These are phyloP conservation scores for Hemileccinum impolitum DNA, from an alignment of 768 basidiomycete genomes.

Conservation along the genomic window DNA sequence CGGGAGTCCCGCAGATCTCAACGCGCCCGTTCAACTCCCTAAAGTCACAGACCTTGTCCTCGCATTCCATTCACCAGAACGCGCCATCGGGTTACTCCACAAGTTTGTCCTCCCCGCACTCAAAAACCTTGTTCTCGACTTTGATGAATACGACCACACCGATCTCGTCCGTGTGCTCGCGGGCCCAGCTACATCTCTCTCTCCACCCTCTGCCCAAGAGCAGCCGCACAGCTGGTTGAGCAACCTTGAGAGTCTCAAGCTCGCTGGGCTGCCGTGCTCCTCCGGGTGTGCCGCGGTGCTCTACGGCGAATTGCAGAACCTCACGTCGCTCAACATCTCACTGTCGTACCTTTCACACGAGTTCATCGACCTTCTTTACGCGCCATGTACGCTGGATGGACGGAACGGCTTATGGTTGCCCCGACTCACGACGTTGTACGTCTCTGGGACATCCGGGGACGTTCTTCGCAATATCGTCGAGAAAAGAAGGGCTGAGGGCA, in stretches of 20 bases:
- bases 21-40: conserved; percentile 27
- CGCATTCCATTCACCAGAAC: conserved; percentile 52
- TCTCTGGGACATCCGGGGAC: conserved; percentile 41
- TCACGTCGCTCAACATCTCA: conserved; percentile 44
- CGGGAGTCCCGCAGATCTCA: conserved; percentile 23
- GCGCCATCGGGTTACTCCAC: conserved; percentile 23
- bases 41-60: conserved; percentile 37
- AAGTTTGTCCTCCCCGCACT: conserved; percentile 36
- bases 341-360: conserved; percentile 26
- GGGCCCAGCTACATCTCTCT: conserved; percentile 15
- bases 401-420: conserved; percentile 40
- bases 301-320: conserved; percentile 45
- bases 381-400: not conserved
- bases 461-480: conserved; percentile 45
- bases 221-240: conserved; percentile 37
- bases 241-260: conserved; percentile 49
- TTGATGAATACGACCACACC: conserved; percentile 52
- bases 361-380: conserved; percentile 27
- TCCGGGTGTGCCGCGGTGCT: conserved; percentile 33
- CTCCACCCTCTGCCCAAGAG: conserved; percentile 36
- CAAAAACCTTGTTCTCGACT: conserved; percentile 45
- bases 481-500: conserved; percentile 38
- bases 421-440: conserved; percentile 45
- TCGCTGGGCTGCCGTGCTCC: conserved; percentile 48
- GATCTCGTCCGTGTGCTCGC: conserved; percentile 44